A percentile compares a stretch with the other conserved stretches of the same genome.
phyloP scores from a whole-genome alignment of 2,329 filamentous ascomycete genomes.

The Pyricularia pennisetigena region DNA sequence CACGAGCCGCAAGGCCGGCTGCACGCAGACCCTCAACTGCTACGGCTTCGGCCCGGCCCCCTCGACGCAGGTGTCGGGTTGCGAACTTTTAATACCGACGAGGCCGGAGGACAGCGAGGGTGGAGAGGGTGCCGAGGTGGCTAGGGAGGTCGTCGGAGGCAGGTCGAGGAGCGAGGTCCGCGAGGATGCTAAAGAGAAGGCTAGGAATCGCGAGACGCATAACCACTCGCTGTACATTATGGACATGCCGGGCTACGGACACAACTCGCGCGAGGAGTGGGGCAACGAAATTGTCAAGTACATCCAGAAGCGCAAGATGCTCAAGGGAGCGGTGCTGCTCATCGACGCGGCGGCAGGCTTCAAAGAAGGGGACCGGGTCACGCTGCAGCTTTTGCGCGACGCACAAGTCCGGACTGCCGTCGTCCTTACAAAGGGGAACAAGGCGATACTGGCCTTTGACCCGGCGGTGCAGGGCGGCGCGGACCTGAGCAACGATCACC shows the following conservation, averaged over 20 bases:
- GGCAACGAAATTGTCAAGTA: constrained; percentile 42
- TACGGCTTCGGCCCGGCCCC: constrained; percentile 40
- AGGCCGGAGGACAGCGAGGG: constrained; percentile 13
- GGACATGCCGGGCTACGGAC: constrained; percentile 27
- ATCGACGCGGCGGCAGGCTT: constrained; percentile 43
- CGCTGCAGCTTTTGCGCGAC: constrained; percentile 35
- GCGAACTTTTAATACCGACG: background rate
- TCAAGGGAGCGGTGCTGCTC: constrained; percentile 42
- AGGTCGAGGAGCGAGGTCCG: constrained; percentile 12
- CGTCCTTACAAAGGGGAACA: constrained; percentile 49
- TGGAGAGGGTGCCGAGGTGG: background rate
- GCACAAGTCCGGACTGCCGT: constrained; percentile 35
- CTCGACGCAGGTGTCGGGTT: constrained; percentile 11
- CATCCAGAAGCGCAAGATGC: constrained; percentile 31
- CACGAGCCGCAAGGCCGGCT: constrained; percentile 40
- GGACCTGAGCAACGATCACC: background rate
- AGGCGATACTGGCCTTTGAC: constrained; percentile 18
- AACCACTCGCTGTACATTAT: constrained; percentile 23
- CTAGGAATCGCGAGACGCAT: background rate
- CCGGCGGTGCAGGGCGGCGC: background rate
- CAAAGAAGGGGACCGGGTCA: constrained; percentile 34
- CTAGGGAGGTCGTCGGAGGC: constrained; percentile 9
- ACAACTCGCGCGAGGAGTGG: constrained; percentile 32
- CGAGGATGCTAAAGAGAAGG: constrained; percentile 13
- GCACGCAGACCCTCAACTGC: constrained; percentile 44